Conservation (phyloP, 1,284 basidiomycete species). For the Tylopilus sp. region DNA sequence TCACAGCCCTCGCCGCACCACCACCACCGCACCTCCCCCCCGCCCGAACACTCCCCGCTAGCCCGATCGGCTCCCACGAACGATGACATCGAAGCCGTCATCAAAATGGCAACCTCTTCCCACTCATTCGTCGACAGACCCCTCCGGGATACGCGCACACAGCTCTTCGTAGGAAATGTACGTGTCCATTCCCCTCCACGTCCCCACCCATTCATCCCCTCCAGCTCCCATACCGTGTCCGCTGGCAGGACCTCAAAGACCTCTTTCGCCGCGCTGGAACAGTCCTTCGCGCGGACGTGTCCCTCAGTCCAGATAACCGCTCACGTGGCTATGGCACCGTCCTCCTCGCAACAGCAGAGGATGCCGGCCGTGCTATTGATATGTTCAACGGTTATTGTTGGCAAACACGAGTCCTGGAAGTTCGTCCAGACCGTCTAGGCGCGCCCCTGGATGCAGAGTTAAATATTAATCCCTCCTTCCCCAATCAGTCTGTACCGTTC, state of each 20-base stretch:
- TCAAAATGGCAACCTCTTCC: constrained; percentile 67
- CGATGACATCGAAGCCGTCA: constrained; percentile 78
- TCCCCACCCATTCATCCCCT: not conserved
- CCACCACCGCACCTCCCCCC: not conserved
- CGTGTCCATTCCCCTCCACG: constrained; percentile 27
- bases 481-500: constrained; percentile 15
- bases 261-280: constrained; percentile 93
- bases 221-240: constrained; percentile 89
- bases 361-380: constrained; percentile 84
- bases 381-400: constrained; percentile 90
- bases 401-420: constrained; percentile 88
- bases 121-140: constrained; percentile 44
- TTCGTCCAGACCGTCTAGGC: constrained; percentile 73
- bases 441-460: constrained; percentile 27
- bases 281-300: constrained; percentile 91
- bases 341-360: constrained; percentile 84
- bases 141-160: constrained; percentile 77
- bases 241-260: constrained; percentile 99
- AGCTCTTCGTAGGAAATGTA: constrained; percentile 90
- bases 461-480: constrained; percentile 13
- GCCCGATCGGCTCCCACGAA: constrained; percentile 45
- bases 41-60: constrained; percentile 22
- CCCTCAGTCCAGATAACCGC: constrained; percentile 86
- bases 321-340: constrained; percentile 93
- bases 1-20: constrained; percentile 12